These are phyloP conservation scores for Rutstroemia sp. DNA, from an alignment of 2,329 filamentous ascomycete species.

Conservation along the genomic window DNA sequence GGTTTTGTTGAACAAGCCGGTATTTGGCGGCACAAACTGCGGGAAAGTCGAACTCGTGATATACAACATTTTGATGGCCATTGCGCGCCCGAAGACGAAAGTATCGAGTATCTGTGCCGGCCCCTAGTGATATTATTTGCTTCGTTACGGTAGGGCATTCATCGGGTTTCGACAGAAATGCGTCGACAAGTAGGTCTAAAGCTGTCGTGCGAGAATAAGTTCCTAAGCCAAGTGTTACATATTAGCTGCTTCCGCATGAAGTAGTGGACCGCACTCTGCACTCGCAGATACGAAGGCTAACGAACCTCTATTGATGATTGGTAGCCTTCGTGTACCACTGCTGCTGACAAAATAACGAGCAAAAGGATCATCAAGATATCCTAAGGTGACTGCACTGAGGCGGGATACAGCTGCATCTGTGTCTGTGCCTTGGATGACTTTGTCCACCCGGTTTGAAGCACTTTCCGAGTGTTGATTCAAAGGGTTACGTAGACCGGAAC, in stretches of 20 bases:
- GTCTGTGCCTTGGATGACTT: slow-evolving; percentile 80
- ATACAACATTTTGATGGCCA: slow-evolving; percentile 44
- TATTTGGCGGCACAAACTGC: slow-evolving; percentile 55
- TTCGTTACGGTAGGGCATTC: slow-evolving; percentile 31
- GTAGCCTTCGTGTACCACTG: slow-evolving; percentile 58
- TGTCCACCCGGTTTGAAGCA: slow-evolving; percentile 43
- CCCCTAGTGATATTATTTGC: slow-evolving; percentile 88
- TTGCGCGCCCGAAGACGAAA: slow-evolving; percentile 53
- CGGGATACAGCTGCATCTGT: slow-evolving; percentile 84
- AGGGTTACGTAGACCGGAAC: slow-evolving; percentile 31
- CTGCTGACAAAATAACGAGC: slow-evolving; percentile 59
- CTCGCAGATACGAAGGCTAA: slow-evolving; percentile 8
- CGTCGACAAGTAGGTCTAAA: slow-evolving; percentile 68
- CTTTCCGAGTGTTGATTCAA: slow-evolving; percentile 2
- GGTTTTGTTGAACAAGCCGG: slow-evolving; percentile 12
- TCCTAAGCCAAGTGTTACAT: slow-evolving; percentile 40
- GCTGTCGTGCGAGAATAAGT: slow-evolving; percentile 88
- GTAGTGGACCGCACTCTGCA: not conserved
- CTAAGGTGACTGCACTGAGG: slow-evolving; percentile 77
- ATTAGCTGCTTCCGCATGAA: not conserved
- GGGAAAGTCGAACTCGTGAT: slow-evolving; percentile 91
- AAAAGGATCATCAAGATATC: slow-evolving; percentile 79
- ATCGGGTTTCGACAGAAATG: slow-evolving; percentile 48
- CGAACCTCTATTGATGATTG: slow-evolving; percentile 89
- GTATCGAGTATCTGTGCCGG: slow-evolving; percentile 85